These are phyloP conservation scores for Colletotrichum lini DNA, from an alignment of 2,329 filamentous ascomycete species.

Conservation along the genomic window DNA sequence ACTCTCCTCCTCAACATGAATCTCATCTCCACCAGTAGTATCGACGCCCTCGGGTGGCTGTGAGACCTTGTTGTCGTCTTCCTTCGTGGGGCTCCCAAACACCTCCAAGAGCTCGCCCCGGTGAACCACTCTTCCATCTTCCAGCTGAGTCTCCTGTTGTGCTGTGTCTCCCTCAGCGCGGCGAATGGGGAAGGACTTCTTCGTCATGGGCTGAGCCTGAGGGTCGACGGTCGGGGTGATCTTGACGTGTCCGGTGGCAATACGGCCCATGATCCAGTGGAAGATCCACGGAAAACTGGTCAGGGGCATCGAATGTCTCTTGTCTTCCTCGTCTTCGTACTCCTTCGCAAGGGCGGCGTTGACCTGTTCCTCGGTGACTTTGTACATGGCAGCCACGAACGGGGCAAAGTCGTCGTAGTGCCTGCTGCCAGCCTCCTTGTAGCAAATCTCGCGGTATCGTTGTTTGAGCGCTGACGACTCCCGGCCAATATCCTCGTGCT, in stretches of 20 bases:
- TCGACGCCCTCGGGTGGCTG: slow-evolving; percentile 14
- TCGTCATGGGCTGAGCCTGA: slow-evolving; percentile 17
- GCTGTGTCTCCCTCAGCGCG: slow-evolving; percentile 5
- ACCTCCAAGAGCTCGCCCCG: slow-evolving; percentile 41
- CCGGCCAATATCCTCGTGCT: slow-evolving; percentile 84
- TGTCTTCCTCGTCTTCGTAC: slow-evolving; percentile 49
- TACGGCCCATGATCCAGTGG: slow-evolving; percentile 76
- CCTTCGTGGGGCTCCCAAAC: slow-evolving; percentile 34
- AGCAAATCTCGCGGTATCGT: slow-evolving; percentile 77
- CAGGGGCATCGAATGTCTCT: slow-evolving; percentile 74
- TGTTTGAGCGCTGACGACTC: slow-evolving; percentile 77
- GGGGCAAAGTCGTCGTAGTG: slow-evolving; percentile 75
- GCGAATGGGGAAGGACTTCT: slow-evolving; percentile 17
- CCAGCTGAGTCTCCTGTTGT: slow-evolving; percentile 34
- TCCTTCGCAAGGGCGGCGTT: slow-evolving; percentile 68
- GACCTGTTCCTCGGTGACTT: slow-evolving; percentile 81
- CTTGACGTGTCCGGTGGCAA: slow-evolving; percentile 64
- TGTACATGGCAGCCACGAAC: slow-evolving; percentile 91
- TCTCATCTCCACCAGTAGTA: slow-evolving; percentile 30
- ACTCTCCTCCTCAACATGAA: slow-evolving; percentile 36
- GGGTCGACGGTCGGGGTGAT: slow-evolving; percentile 25
- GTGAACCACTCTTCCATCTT: slow-evolving; percentile 42
- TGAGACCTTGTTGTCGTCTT: slow-evolving; percentile 25
- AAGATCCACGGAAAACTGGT: slow-evolving; percentile 98
- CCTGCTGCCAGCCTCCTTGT: slow-evolving; percentile 72